Evolutionary conservation across 306 rosid species (phyloP), one percentile per base, ranked within the genome.

Genomic region (Trifolium repens): DNA sequence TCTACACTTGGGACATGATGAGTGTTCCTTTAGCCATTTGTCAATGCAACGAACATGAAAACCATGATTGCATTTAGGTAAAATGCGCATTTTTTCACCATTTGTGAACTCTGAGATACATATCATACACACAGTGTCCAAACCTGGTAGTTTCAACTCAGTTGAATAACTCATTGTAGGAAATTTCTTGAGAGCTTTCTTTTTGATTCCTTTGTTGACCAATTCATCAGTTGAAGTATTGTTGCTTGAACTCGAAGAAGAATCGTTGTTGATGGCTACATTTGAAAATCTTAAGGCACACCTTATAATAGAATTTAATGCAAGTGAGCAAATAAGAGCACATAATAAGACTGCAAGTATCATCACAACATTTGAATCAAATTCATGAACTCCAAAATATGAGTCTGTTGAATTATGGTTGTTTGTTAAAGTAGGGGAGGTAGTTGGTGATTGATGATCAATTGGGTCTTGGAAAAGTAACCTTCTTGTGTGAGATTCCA

Each of bases 1-100:
- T 35, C 98, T 80, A 42, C 98, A 94, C 69, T 86, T 94, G 12
- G 98, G 98, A 79, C 98, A 94, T 1, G 98, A 94, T 0, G 97
- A 88, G 61, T 91, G 94, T 2, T 91, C 87, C 32, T 82, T 86
- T 0, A 94, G 77, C 98, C 98, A 94, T 68, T 85, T 94, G 72
- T 91, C 98, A 52, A 94, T 94, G 82, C 98, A 94, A 2, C 78
- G 81, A 10, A 86, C 84, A 5, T 94, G 98, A 63, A 90, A 94
- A 1, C 98, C 97, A 54, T 94, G 98, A 90, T 88, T 81, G 69
- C 98, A 94, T 75, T 82, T 94, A 0, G 98, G 98, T 8, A 94
- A 83, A 11, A 94, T 84, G 4, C 96, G 86, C 4, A 94, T 57
- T 5, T 81, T 84, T 4, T 94, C 98, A 1, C 89, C 89, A 2